Evolutionary conservation across 805 yeast genomes (phyloP).

Genomic region (Ogataea saltuana): DNA sequence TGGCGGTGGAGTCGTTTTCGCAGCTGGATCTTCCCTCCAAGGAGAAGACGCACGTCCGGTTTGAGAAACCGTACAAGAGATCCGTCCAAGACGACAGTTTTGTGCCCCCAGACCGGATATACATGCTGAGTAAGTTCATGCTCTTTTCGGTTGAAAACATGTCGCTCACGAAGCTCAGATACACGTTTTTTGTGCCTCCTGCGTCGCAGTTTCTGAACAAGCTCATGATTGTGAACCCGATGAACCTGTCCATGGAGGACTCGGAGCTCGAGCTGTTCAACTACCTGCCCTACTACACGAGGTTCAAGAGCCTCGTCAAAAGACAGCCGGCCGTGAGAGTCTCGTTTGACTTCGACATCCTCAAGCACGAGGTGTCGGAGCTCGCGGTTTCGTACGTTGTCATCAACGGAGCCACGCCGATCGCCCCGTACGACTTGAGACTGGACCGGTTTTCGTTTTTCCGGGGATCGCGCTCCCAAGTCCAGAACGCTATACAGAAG

Average conservation of each 20-base stretch:
- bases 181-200: slow-evolving; percentile 30
- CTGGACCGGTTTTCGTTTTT: slow-evolving; percentile 12
- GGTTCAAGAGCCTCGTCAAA: slow-evolving; percentile 8
- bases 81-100: not conserved
- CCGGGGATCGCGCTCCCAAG: slow-evolving; percentile 6
- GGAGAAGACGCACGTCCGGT: not conserved
- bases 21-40: slow-evolving; percentile 3
- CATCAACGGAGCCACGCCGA: slow-evolving; percentile 9
- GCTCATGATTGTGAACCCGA: slow-evolving; percentile 20
- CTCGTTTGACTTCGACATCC: slow-evolving; percentile 13
- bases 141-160: slow-evolving; percentile 27
- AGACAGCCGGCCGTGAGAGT: slow-evolving; percentile 15
- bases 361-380: not conserved
- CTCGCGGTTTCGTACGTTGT: slow-evolving; percentile 5
- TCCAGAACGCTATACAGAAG: slow-evolving; percentile 21
- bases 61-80: slow-evolving; percentile 7
- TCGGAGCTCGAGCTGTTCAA: slow-evolving; percentile 1
- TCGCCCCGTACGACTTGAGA: slow-evolving; percentile 4
- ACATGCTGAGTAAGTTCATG: slow-evolving; percentile 20
- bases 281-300: slow-evolving; percentile 12
- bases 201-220: slow-evolving; percentile 21
- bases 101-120: slow-evolving; percentile 11
- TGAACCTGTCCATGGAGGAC: slow-evolving; percentile 8
- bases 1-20: slow-evolving; percentile 1
- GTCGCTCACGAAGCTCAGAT: slow-evolving; percentile 17